These are phyloP conservation scores for Symbiodinium pilosum DNA, from an alignment of 73 alveolate species.

Conservation along the genomic window DNA sequence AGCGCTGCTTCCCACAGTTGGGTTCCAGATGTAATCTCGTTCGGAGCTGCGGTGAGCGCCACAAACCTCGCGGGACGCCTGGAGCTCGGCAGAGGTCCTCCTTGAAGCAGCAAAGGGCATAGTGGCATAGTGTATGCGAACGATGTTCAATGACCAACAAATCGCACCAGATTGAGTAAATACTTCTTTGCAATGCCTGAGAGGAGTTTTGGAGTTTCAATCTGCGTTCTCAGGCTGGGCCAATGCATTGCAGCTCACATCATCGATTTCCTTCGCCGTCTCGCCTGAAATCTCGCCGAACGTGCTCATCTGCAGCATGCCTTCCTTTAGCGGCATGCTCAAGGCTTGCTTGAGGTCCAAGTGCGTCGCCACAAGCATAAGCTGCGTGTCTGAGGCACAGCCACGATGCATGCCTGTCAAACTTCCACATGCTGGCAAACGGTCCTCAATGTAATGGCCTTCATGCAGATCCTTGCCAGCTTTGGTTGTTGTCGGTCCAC, in stretches of 20 bases:
- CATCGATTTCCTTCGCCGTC: neutral
- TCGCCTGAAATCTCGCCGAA: slow-evolving; percentile 2
- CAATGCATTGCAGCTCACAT: slow-evolving; percentile 29
- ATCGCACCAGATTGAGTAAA: neutral
- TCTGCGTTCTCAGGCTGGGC: slow-evolving; percentile 33
- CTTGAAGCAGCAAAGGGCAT: neutral
- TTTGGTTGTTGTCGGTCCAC: too few relatives aligned
- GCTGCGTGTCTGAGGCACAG: slow-evolving; percentile 23
- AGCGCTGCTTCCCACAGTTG: neutral
- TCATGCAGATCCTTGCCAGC: slow-evolving; percentile 60
- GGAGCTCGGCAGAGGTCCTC: neutral
- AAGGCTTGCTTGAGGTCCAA: neutral
- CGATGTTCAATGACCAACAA: neutral
- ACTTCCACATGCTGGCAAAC: slow-evolving; percentile 55
- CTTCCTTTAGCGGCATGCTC: neutral
- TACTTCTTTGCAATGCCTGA: too few relatives aligned
- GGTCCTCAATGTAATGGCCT: slow-evolving; percentile 42
- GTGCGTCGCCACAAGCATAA: neutral
- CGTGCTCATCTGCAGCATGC: neutral
- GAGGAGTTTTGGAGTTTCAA: neutral
- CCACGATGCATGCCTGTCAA: slow-evolving; percentile 58
- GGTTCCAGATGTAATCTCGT: slow-evolving; percentile 18
- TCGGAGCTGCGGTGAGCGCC: slow-evolving; percentile 49
- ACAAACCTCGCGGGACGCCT: slow-evolving; percentile 35
- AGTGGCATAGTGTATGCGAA: neutral